A percentile compares a stretch with the other conserved stretches of the same genome.
Evolutionary conservation across 306 rosid species (phyloP).

Genomic region (Inga oerstediana): DNA sequence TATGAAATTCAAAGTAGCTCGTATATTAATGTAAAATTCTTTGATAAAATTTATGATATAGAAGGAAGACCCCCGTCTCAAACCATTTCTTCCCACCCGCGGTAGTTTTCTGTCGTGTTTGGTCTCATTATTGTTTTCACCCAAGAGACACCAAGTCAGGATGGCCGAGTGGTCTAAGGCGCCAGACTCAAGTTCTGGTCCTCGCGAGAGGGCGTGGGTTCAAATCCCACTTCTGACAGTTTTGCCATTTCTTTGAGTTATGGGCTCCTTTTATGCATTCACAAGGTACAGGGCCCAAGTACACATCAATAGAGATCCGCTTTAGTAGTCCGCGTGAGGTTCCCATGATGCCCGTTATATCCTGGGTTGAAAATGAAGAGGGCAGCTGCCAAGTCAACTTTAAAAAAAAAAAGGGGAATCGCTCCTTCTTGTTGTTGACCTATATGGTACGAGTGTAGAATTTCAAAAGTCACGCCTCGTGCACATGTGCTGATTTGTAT

Average conservation of each 20-base stretch:
- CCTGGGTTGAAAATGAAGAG: no score
- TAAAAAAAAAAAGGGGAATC: no score
- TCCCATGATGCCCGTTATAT: no score
- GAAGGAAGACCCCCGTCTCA: not conserved
- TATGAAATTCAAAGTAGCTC: not conserved
- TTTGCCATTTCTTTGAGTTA: not conserved
- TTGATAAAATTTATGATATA: not conserved
- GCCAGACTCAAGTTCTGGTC: constrained; percentile 52
- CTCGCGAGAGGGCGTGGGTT: constrained; percentile 48
- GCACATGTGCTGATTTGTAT: no score
- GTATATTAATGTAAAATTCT: not conserved
- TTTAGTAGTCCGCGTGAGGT: not conserved
- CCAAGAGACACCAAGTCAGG: not conserved
- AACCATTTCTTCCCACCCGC: not conserved
- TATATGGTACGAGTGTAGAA: no score
- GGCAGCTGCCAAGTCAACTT: no score
- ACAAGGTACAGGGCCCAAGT: not conserved
- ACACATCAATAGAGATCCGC: not conserved
- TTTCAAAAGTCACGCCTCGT: no score
- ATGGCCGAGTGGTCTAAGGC: constrained; percentile 48
- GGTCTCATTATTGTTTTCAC: no score
- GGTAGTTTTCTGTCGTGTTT: no score
- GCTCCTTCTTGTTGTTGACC: no score
- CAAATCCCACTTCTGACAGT: constrained; percentile 49
- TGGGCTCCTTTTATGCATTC: not conserved